These are phyloP conservation scores for Boletus patriciae DNA, from an alignment of 768 basidiomycete genomes.

Conservation along the genomic window DNA sequence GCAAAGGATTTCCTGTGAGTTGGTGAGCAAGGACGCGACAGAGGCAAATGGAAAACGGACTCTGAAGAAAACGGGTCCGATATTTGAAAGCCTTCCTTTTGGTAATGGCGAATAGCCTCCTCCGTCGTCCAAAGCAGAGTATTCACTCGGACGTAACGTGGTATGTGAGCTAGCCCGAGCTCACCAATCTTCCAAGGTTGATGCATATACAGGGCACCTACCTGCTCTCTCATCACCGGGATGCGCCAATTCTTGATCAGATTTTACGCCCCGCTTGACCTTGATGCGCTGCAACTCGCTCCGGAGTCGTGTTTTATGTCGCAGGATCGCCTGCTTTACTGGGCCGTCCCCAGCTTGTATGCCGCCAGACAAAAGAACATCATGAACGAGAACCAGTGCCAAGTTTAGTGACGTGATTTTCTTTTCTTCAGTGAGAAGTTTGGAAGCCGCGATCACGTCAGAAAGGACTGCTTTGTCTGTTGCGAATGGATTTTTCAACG, in stretches of 20 bases:
- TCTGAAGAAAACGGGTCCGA: slow-evolving; percentile 53
- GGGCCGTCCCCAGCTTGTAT: slow-evolving; percentile 92
- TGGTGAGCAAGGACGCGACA: not conserved
- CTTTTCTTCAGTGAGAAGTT: slow-evolving; percentile 72
- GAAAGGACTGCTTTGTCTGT: slow-evolving; percentile 76
- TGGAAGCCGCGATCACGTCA: slow-evolving; percentile 66
- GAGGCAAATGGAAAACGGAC: slow-evolving; percentile 33
- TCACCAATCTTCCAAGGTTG: not conserved
- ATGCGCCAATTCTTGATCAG: slow-evolving; percentile 63
- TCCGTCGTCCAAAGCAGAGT: slow-evolving; percentile 64
- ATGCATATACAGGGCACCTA: slow-evolving; percentile 30
- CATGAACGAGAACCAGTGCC: slow-evolving; percentile 86
- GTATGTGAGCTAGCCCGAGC: slow-evolving; percentile 55
- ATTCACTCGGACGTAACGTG: slow-evolving; percentile 86
- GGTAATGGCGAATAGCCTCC: slow-evolving; percentile 60
- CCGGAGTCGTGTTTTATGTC: slow-evolving; percentile 86
- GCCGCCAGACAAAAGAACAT: slow-evolving; percentile 77
- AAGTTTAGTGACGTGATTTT: slow-evolving; percentile 74
- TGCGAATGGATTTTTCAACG: slow-evolving; percentile 3
- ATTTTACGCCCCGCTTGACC: slow-evolving; percentile 67
- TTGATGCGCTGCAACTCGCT: slow-evolving; percentile 86
- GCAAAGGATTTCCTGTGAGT: slow-evolving; percentile 57
- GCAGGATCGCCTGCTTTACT: slow-evolving; percentile 80
- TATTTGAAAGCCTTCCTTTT: slow-evolving; percentile 53
- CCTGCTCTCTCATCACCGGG: slow-evolving; percentile 63